phyloP scores from a whole-genome alignment of 495 filamentous ascomycete genomes.

The Penicillium lagena region DNA sequence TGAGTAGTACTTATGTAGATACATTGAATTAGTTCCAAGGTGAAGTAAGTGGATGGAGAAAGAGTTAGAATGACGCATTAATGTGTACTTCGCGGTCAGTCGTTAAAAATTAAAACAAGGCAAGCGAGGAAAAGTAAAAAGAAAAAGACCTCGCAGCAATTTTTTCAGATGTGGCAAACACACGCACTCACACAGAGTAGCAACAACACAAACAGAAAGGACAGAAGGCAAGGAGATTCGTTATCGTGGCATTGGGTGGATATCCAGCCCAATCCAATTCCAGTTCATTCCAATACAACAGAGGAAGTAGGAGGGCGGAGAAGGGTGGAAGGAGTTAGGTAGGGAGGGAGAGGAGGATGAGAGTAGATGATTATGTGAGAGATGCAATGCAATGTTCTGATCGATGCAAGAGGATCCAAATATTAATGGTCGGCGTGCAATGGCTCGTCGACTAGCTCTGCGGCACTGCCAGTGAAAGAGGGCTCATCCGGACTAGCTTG shows the following conservation, averaged over 20 bases:
- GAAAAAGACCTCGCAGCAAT: constrained; percentile 13
- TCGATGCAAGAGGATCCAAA: neutral
- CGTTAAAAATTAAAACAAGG: neutral
- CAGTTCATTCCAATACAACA: neutral
- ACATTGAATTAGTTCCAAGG: too few species aligned
- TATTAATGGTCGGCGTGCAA: constrained; percentile 3
- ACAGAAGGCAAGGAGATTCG: constrained; percentile 28
- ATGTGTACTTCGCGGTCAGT: constrained; percentile 1
- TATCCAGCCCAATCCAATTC: constrained; percentile 1
- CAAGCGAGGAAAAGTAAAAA: neutral
- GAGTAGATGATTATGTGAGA: neutral
- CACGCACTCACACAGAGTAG: neutral
- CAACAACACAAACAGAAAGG: neutral
- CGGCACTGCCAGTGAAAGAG: constrained; percentile 39
- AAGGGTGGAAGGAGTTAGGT: neutral
- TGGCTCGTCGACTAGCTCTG: constrained; percentile 40
- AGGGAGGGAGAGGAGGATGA: neutral
- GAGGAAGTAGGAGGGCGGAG: neutral
- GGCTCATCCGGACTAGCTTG: constrained; percentile 52
- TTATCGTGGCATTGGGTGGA: constrained; percentile 21
- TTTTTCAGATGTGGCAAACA: neutral
- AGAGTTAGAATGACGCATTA: neutral
- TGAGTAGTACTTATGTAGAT: too few species aligned
- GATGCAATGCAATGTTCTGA: too few species aligned
- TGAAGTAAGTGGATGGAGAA: too few species aligned